phyloP scores from a whole-genome alignment of 2,329 filamentous ascomycete genomes.

The Myrmaecium sp. region DNA sequence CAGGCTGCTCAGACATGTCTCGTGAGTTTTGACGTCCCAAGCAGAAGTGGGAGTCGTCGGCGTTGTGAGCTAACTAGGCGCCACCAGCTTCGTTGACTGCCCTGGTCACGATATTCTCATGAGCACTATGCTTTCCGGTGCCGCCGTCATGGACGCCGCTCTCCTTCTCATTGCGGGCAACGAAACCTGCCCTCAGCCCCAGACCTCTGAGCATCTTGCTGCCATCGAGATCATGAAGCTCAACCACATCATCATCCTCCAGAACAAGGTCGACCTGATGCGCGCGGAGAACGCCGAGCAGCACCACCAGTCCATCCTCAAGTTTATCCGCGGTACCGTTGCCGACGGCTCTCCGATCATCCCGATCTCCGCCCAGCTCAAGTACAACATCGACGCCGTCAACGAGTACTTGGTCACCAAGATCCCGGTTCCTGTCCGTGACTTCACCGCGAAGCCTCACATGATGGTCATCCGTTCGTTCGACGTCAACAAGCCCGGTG shows the following conservation, averaged over 20 bases:
- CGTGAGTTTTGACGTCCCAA: slow-evolving; percentile 47
- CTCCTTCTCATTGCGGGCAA: slow-evolving; percentile 94
- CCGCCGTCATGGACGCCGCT: slow-evolving; percentile 97
- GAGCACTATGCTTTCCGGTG: slow-evolving; percentile 99
- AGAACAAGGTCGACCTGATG: slow-evolving; percentile 99
- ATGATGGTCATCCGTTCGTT: slow-evolving; percentile 99
- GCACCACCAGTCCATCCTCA: slow-evolving; percentile 93
- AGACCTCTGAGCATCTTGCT: slow-evolving; percentile 96
- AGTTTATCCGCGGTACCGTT: slow-evolving; percentile 95
- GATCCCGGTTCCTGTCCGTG: slow-evolving; percentile 78
- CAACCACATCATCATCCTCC: slow-evolving; percentile 96
- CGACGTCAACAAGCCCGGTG: slow-evolving; percentile 98
- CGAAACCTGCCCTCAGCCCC: slow-evolving; percentile 93
- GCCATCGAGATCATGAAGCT: slow-evolving; percentile 99
- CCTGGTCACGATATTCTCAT: slow-evolving; percentile 99
- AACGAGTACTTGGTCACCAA: slow-evolving; percentile 92
- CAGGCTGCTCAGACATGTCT: slow-evolving; percentile 76
- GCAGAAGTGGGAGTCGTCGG: neutral
- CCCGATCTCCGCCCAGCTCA: slow-evolving; percentile 91
- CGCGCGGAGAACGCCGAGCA: slow-evolving; percentile 82
- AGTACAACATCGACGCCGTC: slow-evolving; percentile 98
- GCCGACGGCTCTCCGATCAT: slow-evolving; percentile 91
- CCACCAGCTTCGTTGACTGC: slow-evolving; percentile 78
- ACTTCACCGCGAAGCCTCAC: slow-evolving; percentile 83
- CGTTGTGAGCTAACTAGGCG: slow-evolving; percentile 2